Conservation (phyloP, 441 rosid genomes). For the Aleurites moluccanus region DNA sequence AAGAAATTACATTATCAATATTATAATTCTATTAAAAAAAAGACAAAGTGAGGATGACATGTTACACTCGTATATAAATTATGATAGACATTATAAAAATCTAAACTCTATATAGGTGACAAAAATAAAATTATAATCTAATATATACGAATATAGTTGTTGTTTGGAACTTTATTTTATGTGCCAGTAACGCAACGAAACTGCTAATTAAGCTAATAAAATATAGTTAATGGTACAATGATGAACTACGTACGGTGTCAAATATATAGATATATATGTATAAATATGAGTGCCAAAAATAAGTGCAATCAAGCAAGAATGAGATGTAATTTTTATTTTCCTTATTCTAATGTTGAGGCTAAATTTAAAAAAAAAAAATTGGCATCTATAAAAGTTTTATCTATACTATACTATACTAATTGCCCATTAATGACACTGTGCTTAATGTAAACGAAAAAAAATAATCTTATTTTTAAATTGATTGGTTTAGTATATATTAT, state of each 20-base stretch:
- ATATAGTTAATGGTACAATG: not conserved
- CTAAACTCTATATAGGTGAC: not conserved
- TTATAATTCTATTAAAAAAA: no score
- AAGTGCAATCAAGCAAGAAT: not conserved
- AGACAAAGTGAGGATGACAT: not conserved
- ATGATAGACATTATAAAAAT: not conserved
- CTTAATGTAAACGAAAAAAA: no score
- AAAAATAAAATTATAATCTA: not conserved
- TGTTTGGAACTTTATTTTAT: not conserved
- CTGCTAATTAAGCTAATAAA: not conserved
- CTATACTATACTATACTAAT: no score
- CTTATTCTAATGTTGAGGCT: no score
- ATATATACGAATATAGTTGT: no score
- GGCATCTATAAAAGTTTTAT: no score
- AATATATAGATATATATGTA: not conserved
- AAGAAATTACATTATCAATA: not conserved
- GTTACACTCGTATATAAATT: no score
- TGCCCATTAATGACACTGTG: no score
- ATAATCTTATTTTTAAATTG: no score
- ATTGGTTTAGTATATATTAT: no score
- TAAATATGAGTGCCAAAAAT: no score
- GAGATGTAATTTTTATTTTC: not conserved
- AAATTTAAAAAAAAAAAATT: no score
- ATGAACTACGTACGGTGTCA: conserved; percentile 17
- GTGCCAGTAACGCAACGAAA: not conserved